Evolutionary conservation across 2,329 filamentous ascomycete genomes (phyloP), one percentile per base, ranked within the genome.

Genomic region (Dactylellina leptospora): DNA sequence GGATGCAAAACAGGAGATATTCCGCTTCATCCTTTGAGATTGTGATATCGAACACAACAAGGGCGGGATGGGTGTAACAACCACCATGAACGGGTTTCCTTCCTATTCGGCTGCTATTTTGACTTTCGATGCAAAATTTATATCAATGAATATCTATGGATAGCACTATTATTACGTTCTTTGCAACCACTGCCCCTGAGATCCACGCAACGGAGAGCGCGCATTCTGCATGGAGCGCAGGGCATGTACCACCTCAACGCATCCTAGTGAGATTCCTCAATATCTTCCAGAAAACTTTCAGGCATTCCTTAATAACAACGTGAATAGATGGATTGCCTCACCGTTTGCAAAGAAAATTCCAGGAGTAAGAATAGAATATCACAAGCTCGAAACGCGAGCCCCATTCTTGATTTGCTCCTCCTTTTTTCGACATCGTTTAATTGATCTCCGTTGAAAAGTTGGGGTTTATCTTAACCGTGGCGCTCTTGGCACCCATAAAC

Each of bases 81-180:
- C 22, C n/a, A n/a, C n/a, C n/a, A n/a, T n/a, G n/a, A n/a, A n/a
- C 45, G 45, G 45, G 22, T 25, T 27, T 25, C 11, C 5, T 48
- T 48, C 45, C 45, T 48, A 48, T 48, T 48, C 22, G 45, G 45
- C 45, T 20, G 11, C 20, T 18, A 18, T 18, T 45, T 22, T 20
- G 4, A 42, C 4, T 20, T 20, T 18, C n/a, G 13, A 45, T 22
- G 40, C 16, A 18, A 45, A 45, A 18, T 45, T 4, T 33, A 33
- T 33, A 13, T 33, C 6, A 1, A 45, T 22, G 4, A 18, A 10
- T 23, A 22, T 45, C 8, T 45, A 11, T 9, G n/a, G 20, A 45
- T 20, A 45, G 8, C 30, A 6, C 30, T 33, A n/a, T 2, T 40
- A 40, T 45, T 45, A 18, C 40, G 22, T 45, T 18, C 22, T 18